Percentiles rank a stretch among this genome's conserved stretches.
Conservation (phyloP, 2,329 filamentous ascomycete species). For the Aspergillus bombycis region DNA sequence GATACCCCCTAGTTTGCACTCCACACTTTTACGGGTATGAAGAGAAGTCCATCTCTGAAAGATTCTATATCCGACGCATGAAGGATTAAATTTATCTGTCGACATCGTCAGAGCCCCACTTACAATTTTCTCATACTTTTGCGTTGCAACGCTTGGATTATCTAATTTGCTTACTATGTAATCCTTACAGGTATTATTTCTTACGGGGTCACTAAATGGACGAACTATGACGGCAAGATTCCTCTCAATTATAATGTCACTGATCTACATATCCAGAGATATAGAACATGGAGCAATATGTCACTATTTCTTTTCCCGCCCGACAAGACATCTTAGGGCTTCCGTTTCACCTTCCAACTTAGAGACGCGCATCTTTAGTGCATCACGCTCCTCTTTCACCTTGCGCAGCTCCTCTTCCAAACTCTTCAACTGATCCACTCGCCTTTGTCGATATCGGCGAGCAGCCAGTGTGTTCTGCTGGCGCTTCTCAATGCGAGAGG, state of each 20-base stretch:
- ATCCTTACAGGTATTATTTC: not conserved
- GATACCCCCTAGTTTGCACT: not conserved
- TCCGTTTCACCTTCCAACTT: slow-evolving; percentile 20
- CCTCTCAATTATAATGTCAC: slow-evolving; percentile 1
- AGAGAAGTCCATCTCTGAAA: not conserved
- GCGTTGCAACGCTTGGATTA: not conserved
- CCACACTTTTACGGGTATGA: slow-evolving; percentile 7
- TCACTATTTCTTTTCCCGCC: slow-evolving; percentile 10
- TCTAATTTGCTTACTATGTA: not conserved
- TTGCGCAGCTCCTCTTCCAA: slow-evolving; percentile 16
- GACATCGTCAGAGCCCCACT: slow-evolving; percentile 9
- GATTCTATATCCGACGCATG: not conserved
- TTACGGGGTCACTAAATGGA: not conserved
- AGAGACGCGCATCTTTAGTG: slow-evolving; percentile 14
- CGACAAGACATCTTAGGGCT: slow-evolving; percentile 5
- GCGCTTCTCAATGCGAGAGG: slow-evolving; percentile 13
- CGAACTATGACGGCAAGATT: not conserved
- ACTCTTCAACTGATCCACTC: slow-evolving; percentile 13
- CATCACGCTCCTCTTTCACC: slow-evolving; percentile 14
- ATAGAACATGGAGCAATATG: not conserved
- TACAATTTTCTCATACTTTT: not conserved
- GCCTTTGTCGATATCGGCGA: slow-evolving; percentile 13
- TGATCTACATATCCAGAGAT: not conserved
- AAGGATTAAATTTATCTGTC: slow-evolving; percentile 5
- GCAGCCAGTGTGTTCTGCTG: slow-evolving; percentile 14